Conservation (phyloP, 1,284 basidiomycete genomes). For the Heterobasidion occidentale region DNA sequence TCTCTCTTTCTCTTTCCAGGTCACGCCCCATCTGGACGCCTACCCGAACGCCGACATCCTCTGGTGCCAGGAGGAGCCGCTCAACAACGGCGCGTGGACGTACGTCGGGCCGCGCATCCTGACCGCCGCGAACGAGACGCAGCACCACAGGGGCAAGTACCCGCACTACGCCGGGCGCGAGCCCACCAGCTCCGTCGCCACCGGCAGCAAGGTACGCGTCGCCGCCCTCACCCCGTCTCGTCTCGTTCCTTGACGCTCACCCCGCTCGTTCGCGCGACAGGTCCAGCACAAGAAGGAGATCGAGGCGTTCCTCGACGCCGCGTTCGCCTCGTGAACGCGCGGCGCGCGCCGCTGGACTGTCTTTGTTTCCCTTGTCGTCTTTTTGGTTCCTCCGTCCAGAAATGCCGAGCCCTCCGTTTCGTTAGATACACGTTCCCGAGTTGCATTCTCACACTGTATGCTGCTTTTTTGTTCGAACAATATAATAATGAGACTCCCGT, state of each 20-base stretch:
- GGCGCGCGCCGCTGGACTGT: no score
- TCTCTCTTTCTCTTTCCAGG: slow-evolving; percentile 28
- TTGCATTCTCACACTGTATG: no score
- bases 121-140: slow-evolving; percentile 76
- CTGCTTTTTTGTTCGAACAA: no score
- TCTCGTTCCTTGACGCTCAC: slow-evolving; percentile 1
- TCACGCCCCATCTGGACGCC: slow-evolving; percentile 86
- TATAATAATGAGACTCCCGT: no score
- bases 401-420: not conserved
- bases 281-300: slow-evolving; percentile 81
- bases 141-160: slow-evolving; percentile 88
- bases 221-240: not conserved
- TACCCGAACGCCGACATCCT: slow-evolving; percentile 92
- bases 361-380: not conserved
- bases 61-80: slow-evolving; percentile 91
- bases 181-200: slow-evolving; percentile 85
- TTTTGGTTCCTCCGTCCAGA: not conserved
- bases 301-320: slow-evolving; percentile 57
- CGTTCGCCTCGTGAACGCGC: slow-evolving; percentile 29
- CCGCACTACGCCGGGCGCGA: slow-evolving; percentile 82
- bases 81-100: slow-evolving; percentile 92
- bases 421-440: no score
- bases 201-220: slow-evolving; percentile 71
- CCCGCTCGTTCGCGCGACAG: slow-evolving; percentile 26
- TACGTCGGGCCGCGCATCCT: slow-evolving; percentile 87